These are phyloP conservation scores for Tolypocladium ophioglossoides DNA, from an alignment of 2,329 filamentous ascomycete genomes.

Conservation along the genomic window DNA sequence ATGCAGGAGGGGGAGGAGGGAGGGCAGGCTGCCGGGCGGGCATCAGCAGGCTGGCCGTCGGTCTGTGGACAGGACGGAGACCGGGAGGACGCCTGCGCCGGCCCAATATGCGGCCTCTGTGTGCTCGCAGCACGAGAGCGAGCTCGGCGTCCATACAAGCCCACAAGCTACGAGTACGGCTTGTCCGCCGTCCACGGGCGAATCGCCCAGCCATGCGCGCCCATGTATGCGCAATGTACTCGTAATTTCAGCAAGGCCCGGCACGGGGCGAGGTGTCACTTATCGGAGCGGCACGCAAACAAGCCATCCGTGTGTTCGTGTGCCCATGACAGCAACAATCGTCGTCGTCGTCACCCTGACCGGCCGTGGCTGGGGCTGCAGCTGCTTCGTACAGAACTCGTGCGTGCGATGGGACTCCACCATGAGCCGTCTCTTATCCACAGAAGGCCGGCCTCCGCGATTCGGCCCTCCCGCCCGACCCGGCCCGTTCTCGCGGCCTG, in stretches of 20 bases:
- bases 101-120: constrained; percentile 1
- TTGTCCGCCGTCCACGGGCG: background rate
- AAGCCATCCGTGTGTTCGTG: background rate
- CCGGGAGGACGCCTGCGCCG: background rate
- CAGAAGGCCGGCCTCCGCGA: background rate
- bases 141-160: background rate
- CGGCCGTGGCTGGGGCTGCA: too few species aligned
- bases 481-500: background rate
- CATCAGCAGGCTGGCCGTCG: too few species aligned
- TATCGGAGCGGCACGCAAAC: background rate
- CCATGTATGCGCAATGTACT: background rate
- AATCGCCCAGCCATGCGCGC: background rate
- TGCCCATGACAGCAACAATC: too few species aligned
- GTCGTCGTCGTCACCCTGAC: background rate
- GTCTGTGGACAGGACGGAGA: background rate
- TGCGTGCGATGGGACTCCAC: background rate
- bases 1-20: too few species aligned
- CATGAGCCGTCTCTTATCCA: background rate
- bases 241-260: background rate
- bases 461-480: background rate
- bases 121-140: background rate
- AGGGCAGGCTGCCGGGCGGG: background rate
- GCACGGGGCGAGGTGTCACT: background rate
- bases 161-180: background rate
- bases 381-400: too few species aligned